Evolutionary conservation across 2,329 filamentous ascomycete genomes (phyloP).

Genomic region (Orbilia oligospora): DNA sequence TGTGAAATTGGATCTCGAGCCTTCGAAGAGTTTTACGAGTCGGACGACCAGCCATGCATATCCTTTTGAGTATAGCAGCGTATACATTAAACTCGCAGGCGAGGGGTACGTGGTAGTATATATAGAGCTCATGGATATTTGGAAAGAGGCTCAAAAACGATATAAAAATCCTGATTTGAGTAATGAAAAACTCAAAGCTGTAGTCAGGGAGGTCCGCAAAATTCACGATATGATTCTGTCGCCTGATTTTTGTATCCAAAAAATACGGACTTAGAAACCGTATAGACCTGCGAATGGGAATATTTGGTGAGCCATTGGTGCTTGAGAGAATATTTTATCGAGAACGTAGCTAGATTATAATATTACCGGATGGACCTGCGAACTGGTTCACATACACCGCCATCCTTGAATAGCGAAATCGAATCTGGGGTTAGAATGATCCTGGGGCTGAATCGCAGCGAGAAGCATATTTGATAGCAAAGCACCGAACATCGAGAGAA

Average conservation of each 20-base stretch:
- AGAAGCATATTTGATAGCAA: constrained; percentile 16
- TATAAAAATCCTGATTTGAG: constrained; percentile 1
- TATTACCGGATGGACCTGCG: constrained; percentile 19
- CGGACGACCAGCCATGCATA: not conserved
- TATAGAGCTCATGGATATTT: constrained; percentile 10
- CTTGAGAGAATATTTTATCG: not conserved
- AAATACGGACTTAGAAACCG: not conserved
- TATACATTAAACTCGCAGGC: constrained; percentile 19
- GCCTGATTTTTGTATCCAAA: not conserved
- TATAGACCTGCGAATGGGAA: constrained; percentile 6
- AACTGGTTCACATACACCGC: constrained; percentile 12
- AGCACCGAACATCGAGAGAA: constrained; percentile 21
- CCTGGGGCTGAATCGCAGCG: not conserved
- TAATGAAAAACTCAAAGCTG: constrained; percentile 18
- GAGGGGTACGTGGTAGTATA: constrained; percentile 12
- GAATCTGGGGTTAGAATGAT: constrained; percentile 13
- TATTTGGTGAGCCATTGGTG: constrained; percentile 1
- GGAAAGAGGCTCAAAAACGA: constrained; percentile 1
- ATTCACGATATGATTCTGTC: constrained; percentile 3
- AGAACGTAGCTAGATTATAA: not conserved
- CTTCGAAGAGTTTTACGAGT: constrained; percentile 5
- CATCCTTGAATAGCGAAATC: constrained; percentile 15
- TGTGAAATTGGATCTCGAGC: constrained; percentile 3
- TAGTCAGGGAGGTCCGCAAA: constrained; percentile 6
- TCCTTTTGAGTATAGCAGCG: constrained; percentile 13